A percentile compares a stretch with the other conserved stretches of the same genome.
Conservation (phyloP, 495 filamentous ascomycete species). For the Terfezia claveryi region DNA sequence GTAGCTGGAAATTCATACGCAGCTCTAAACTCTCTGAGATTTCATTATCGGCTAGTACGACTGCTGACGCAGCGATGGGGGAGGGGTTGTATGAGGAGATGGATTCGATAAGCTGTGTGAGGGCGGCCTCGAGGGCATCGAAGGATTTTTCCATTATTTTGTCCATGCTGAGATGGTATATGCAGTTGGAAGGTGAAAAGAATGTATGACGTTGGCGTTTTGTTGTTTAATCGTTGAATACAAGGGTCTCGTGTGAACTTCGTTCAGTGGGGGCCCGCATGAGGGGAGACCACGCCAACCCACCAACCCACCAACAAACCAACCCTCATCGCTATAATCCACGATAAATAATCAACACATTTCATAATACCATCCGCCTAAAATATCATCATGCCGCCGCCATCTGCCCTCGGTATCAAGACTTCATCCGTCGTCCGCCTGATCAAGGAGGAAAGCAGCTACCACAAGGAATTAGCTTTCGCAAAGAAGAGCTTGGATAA, state of each 20-base stretch:
- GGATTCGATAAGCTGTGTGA: slow-evolving; percentile 46
- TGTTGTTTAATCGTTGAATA: too few relatives aligned
- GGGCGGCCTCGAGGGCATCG: slow-evolving; percentile 43
- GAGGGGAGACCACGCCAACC: too few relatives aligned
- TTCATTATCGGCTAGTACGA: slow-evolving; percentile 44
- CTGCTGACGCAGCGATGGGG: slow-evolving; percentile 34
- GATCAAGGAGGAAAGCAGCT: slow-evolving; percentile 75
- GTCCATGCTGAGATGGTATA: slow-evolving; percentile 6
- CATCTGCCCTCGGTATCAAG: slow-evolving; percentile 47
- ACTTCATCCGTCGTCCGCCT: slow-evolving; percentile 56
- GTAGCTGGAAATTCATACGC: slow-evolving; percentile 22
- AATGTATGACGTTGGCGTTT: too few relatives aligned
- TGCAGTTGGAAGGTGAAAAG: too few relatives aligned
- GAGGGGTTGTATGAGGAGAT: slow-evolving; percentile 61
- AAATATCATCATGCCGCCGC: slow-evolving; percentile 37
- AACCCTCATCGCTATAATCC: too few relatives aligned
- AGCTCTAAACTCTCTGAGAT: slow-evolving; percentile 37
- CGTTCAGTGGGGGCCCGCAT: too few relatives aligned
- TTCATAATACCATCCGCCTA: too few relatives aligned
- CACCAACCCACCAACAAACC: too few relatives aligned
- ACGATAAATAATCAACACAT: too few relatives aligned
- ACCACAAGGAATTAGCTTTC: slow-evolving; percentile 56
- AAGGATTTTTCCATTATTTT: slow-evolving; percentile 23
- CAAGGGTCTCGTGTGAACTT: too few relatives aligned
- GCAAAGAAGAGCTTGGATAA: slow-evolving; percentile 52